Evolutionary conservation across 1,284 basidiomycete species (phyloP).

Genomic region (Cystobasidium sp.): DNA sequence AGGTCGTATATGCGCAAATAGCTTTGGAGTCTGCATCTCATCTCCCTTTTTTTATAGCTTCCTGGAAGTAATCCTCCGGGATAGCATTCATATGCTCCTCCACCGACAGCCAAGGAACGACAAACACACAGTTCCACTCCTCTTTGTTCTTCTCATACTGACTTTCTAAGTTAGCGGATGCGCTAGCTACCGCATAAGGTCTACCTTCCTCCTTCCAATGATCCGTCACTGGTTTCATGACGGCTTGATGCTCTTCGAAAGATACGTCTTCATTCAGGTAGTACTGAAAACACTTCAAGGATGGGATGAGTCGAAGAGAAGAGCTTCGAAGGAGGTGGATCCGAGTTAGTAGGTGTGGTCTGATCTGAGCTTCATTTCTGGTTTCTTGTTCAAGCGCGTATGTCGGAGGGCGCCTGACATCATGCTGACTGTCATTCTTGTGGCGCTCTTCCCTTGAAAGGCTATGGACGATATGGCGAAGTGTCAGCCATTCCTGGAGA

Average conservation of each 20-base stretch:
- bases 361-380: background rate
- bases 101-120: background rate
- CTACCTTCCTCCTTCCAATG: background rate
- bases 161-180: background rate
- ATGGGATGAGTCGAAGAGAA: background rate
- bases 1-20: background rate
- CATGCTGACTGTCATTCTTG: background rate
- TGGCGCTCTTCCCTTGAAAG: background rate
- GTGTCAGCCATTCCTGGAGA: slow-evolving; percentile 42
- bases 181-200: background rate
- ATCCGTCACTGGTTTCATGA: background rate
- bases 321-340: background rate
- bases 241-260: background rate
- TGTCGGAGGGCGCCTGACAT: background rate
- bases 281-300: background rate
- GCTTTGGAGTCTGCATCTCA: background rate
- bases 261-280: background rate
- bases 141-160: background rate
- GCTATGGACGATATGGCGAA: slow-evolving; percentile 42
- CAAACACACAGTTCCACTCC: background rate
- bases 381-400: too few species aligned
- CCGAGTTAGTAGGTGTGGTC: background rate
- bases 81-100: slow-evolving; percentile 3
- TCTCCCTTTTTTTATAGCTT: background rate
- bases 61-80: background rate